Evolutionary conservation across 768 basidiomycete genomes (phyloP).

Genomic region (Psilocybe azurescens): DNA sequence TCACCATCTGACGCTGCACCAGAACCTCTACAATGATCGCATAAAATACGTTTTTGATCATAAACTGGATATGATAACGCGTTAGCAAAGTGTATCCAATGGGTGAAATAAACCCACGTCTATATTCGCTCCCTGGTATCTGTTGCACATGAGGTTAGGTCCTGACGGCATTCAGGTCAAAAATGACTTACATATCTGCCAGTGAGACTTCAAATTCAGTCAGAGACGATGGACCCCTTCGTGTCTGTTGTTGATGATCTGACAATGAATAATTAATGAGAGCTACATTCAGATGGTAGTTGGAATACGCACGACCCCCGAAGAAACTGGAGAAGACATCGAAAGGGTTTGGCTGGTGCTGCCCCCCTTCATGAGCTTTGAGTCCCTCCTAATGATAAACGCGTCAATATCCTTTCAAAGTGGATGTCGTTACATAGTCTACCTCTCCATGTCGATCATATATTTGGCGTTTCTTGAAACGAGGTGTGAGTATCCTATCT

Average conservation of each 20-base stretch:
- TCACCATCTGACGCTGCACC: conserved; percentile 91
- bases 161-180: neutral
- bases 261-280: conserved; percentile 1
- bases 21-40: conserved; percentile 95
- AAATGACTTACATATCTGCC: conserved; percentile 71
- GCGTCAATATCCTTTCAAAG: conserved; percentile 2
- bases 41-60: conserved; percentile 89
- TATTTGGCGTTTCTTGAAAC: conserved; percentile 81
- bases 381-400: conserved; percentile 73
- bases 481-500: neutral
- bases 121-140: conserved; percentile 85
- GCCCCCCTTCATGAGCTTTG: conserved; percentile 90
- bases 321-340: conserved; percentile 96
- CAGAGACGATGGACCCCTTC: conserved; percentile 76
- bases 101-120: conserved; percentile 57
- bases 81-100: conserved; percentile 9
- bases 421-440: neutral
- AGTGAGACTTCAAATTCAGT: conserved; percentile 88
- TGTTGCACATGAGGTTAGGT: conserved; percentile 30
- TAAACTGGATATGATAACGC: conserved; percentile 62
- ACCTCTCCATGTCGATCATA: conserved; percentile 96
- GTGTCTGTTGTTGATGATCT: conserved; percentile 66
- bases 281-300: neutral
- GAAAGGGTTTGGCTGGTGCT: conserved; percentile 84
- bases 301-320: conserved; percentile 66